A percentile compares a stretch with the other conserved stretches of the same genome.
These are phyloP conservation scores for Vitis hybrid DNA, from an alignment of 177 flowering plant genomes.

Conservation along the genomic window DNA sequence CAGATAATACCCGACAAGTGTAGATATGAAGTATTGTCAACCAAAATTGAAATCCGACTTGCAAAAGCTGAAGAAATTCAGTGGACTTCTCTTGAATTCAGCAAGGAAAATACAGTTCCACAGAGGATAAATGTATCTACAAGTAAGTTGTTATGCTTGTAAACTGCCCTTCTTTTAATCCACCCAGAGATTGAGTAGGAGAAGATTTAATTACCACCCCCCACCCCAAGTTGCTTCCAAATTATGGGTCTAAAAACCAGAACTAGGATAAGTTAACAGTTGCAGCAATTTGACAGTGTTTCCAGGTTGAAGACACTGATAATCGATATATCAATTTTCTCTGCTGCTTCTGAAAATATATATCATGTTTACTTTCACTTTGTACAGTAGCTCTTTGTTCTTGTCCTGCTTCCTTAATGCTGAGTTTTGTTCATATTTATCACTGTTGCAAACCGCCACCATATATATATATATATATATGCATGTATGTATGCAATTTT, in stretches of 20 bases:
- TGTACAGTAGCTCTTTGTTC: too few species aligned
- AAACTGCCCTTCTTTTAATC: neutral
- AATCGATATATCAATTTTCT: neutral
- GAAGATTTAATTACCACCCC: too few species aligned
- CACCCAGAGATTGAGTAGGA: too few species aligned
- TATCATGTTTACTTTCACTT: too few species aligned
- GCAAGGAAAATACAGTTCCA: constrained; percentile 34
- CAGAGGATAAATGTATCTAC: constrained; percentile 41
- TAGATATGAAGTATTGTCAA: constrained; percentile 65
- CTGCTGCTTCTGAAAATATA: neutral
- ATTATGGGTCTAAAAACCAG: neutral
- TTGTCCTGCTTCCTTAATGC: too few species aligned
- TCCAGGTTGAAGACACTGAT: too few species aligned
- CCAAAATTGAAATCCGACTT: constrained; percentile 90
- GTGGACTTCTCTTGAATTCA: constrained; percentile 83
- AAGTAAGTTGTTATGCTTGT: constrained; percentile 32
- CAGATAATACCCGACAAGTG: constrained; percentile 84
- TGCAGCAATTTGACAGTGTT: neutral
- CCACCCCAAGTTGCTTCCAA: neutral
- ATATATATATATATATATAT: too few species aligned
- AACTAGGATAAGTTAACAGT: neutral
- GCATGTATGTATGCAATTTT: too few species aligned
- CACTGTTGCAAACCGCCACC: too few species aligned
- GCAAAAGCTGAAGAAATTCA: constrained; percentile 72
- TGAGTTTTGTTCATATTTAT: too few species aligned